A percentile compares a stretch with the other conserved stretches of the same genome.
Conservation (phyloP, 2,329 filamentous ascomycete species). For the Scorias spongiosa region DNA sequence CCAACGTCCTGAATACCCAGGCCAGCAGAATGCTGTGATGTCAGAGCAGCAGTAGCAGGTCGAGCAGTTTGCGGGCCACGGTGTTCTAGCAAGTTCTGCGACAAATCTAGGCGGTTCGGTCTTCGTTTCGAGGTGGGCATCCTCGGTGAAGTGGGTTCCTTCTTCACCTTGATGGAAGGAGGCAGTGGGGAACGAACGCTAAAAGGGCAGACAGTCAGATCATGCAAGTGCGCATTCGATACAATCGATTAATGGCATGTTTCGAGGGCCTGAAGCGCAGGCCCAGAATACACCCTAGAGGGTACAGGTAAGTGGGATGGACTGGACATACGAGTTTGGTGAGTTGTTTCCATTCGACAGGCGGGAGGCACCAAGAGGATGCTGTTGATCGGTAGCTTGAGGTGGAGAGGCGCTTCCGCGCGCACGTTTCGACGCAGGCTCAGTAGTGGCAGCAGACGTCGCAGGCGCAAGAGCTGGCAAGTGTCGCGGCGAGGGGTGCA, state of each 20-base stretch:
- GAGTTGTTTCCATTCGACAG: conserved; percentile 33
- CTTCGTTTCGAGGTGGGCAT: conserved; percentile 59
- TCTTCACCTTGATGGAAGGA: conserved; percentile 87
- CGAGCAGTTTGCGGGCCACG: conserved; percentile 32
- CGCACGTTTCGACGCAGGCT: conserved; percentile 17
- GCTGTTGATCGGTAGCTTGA: conserved; percentile 21
- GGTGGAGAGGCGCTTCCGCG: conserved; percentile 22
- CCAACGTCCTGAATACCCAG: conserved; percentile 84
- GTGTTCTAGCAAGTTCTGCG: conserved; percentile 32
- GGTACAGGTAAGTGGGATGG: not conserved
- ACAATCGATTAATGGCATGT: too few species aligned
- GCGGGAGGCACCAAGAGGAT: conserved; percentile 20
- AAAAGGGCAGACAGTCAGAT: not conserved
- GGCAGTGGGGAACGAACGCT: conserved; percentile 38
- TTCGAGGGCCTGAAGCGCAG: too few species aligned
- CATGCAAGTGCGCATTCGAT: too few species aligned
- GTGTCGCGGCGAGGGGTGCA: conserved; percentile 24
- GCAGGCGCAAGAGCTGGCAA: conserved; percentile 28
- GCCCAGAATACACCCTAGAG: not conserved
- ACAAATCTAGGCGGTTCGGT: conserved; percentile 63
- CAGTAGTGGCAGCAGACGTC: conserved; percentile 3
- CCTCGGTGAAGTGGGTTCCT: conserved; percentile 77
- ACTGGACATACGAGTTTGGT: conserved; percentile 33
- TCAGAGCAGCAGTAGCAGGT: conserved; percentile 51
- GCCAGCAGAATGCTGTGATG: conserved; percentile 55